These are phyloP conservation scores for Centella asiatica DNA, from an alignment of 129 eudicot species.

Conservation along the genomic window DNA sequence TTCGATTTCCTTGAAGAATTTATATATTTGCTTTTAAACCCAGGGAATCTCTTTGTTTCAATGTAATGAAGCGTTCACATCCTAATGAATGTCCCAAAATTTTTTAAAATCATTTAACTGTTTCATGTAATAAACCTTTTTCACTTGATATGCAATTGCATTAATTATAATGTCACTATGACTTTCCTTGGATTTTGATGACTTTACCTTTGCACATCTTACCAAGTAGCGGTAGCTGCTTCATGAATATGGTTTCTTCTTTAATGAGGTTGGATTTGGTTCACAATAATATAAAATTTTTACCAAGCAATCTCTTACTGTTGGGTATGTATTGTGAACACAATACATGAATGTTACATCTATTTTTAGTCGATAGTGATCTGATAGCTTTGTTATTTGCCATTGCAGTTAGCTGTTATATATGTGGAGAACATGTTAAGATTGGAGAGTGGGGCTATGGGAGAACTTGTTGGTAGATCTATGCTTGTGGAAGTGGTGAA, in stretches of 20 bases:
- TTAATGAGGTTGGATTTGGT: neutral
- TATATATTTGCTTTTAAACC: too few relatives aligned
- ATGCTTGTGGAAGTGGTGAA: slow-evolving; percentile 67
- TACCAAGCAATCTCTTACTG: neutral
- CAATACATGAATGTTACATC: neutral
- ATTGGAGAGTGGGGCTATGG: slow-evolving; percentile 75
- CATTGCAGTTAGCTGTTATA: slow-evolving; percentile 48
- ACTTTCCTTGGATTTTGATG: too few relatives aligned
- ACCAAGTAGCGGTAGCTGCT: too few relatives aligned
- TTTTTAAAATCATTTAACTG: too few relatives aligned
- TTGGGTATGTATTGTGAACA: neutral
- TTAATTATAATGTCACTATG: too few relatives aligned
- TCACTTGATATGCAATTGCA: too few relatives aligned
- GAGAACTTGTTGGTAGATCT: slow-evolving; percentile 67
- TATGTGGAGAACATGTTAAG: slow-evolving; percentile 81
- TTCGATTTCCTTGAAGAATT: neutral
- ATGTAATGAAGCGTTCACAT: too few relatives aligned
- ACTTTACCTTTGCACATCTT: too few relatives aligned
- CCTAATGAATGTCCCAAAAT: too few relatives aligned
- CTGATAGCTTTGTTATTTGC: neutral
- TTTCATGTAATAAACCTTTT: too few relatives aligned
- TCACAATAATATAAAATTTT: neutral
- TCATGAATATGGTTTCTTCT: too few relatives aligned
- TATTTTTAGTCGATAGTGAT: neutral
- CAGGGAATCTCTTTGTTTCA: neutral